phyloP scores from a whole-genome alignment of 352 stramenopile genomes.

The Aphanomyces euteiches region DNA sequence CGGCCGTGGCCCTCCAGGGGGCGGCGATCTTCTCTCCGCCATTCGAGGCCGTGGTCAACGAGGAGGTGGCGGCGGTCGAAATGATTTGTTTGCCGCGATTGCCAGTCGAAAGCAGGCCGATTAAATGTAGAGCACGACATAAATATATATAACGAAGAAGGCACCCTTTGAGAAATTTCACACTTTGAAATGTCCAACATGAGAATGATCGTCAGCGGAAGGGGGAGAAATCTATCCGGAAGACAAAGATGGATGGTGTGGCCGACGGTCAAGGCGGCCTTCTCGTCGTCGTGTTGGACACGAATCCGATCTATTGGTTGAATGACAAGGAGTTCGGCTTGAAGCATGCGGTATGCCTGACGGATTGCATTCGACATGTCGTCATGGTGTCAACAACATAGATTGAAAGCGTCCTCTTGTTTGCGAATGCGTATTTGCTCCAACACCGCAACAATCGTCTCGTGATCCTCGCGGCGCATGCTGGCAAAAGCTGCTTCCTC shows the following conservation, averaged over 20 bases:
- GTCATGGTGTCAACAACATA: slow-evolving; percentile 31
- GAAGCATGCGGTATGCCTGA: slow-evolving; percentile 33
- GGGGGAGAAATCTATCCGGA: no score
- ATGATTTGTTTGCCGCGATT: slow-evolving; percentile 50
- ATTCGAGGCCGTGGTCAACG: slow-evolving; percentile 38
- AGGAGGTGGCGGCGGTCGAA: slow-evolving; percentile 33
- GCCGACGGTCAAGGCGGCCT: slow-evolving; percentile 37
- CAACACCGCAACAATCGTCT: slow-evolving; percentile 83
- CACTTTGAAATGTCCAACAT: no score
- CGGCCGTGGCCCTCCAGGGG: slow-evolving; percentile 46
- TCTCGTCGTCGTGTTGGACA: slow-evolving; percentile 77
- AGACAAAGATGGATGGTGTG: background rate
- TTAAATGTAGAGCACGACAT: slow-evolving; percentile 8
- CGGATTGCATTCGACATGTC: slow-evolving; percentile 43
- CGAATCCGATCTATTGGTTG: slow-evolving; percentile 74
- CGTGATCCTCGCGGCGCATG: slow-evolving; percentile 76
- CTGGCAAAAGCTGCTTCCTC: slow-evolving; percentile 63
- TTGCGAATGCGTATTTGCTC: slow-evolving; percentile 83
- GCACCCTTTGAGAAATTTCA: background rate
- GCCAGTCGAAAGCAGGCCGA: slow-evolving; percentile 55
- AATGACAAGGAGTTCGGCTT: slow-evolving; percentile 15
- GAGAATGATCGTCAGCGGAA: no score
- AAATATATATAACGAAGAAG: slow-evolving; percentile 18
- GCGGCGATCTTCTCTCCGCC: slow-evolving; percentile 50
- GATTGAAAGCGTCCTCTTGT: slow-evolving; percentile 74